Base-by-base conservation (phyloP, 2,329 filamentous ascomycete genomes). In the Aureobasidium vineae region DNA sequence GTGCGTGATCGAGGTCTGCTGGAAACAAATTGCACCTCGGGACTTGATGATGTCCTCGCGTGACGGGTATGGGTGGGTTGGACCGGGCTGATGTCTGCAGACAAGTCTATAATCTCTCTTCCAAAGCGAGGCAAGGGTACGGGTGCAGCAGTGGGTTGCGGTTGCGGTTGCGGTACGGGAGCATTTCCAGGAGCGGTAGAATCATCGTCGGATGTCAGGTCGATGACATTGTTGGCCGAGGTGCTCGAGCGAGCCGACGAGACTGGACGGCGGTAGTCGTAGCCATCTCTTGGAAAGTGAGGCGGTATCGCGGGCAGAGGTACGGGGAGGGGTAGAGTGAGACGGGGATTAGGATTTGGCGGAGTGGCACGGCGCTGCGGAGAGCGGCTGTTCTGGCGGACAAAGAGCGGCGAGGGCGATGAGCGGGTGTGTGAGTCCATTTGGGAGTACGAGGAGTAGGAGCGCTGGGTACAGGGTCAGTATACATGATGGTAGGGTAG, bases 201-300 rank as follows among this genome's bases (percentile, higher is more conserved):
- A 43, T 77, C 73, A 66, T 77, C 75, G 67, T 72, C 66, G 59
- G 70, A 53, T 15, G 78, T 80, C 50, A 79, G 72, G 68, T 80
- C 76, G 59, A 80, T 77, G 4, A 78, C 69, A 26, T 38, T 60
- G 31, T 57, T 59, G 64, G 63, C 63, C 38, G 43, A 38, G 6
- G 40, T 60, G 53, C 23, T 43, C 0, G 36, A 43, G 2, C 36
- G 61, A 54, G 49, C 21, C 15, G 67, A 78, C 75, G 79, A 77
- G 19, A 79, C 74, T 1, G 85, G 85, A 68, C 83, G 78, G 67
- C 85, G 78, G 68, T 79, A 83, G 69, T 87, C 85, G 52, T 80
- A 76, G 4, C 84, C 84, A 75, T 86, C 83, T n/a, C 84, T 81
- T 16, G 77, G 73, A 69, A 75, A 83, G 68, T 79, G 76, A 68